Conservation (phyloP, 2,329 filamentous ascomycete species). For the Lasiodiplodia citricola region DNA sequence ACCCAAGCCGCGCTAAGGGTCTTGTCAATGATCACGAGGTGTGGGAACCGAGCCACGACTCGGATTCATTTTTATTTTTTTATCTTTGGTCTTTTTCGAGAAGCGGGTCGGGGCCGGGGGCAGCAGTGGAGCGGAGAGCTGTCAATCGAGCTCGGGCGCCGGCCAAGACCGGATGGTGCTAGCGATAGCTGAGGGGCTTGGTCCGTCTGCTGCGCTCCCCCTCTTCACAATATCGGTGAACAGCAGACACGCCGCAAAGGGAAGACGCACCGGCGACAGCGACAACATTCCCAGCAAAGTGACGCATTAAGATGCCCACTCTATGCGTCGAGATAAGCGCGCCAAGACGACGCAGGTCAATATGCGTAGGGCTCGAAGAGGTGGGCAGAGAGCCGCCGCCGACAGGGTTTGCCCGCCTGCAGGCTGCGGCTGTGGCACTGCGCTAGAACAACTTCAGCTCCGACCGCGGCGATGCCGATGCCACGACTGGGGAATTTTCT, state of each 20-base stretch:
- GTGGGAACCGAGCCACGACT: neutral
- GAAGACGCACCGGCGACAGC: neutral
- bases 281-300: neutral
- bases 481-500: conserved; percentile 1
- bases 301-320: conserved; percentile 1
- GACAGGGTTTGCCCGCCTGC: conserved; percentile 8
- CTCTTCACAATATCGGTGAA: neutral
- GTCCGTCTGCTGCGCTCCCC: neutral
- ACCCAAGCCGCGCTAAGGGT: neutral
- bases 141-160: neutral
- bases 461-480: conserved; percentile 8
- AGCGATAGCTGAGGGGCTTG: conserved; percentile 8
- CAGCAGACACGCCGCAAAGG: neutral
- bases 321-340: conserved; percentile 23
- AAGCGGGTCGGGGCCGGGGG: neutral
- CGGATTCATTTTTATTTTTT: conserved; percentile 1
- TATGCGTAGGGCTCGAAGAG: conserved; percentile 8
- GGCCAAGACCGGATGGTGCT: conserved; percentile 8
- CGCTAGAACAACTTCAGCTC: conserved; percentile 22
- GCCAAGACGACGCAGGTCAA: conserved; percentile 17
- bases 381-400: neutral
- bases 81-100: neutral
- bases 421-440: conserved; percentile 22
- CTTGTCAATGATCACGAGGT: conserved; percentile 6
- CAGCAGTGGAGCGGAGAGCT: neutral